These are phyloP conservation scores for Bacterosira constricta DNA, from an alignment of 108 stramenopile genomes.

Conservation along the genomic window DNA sequence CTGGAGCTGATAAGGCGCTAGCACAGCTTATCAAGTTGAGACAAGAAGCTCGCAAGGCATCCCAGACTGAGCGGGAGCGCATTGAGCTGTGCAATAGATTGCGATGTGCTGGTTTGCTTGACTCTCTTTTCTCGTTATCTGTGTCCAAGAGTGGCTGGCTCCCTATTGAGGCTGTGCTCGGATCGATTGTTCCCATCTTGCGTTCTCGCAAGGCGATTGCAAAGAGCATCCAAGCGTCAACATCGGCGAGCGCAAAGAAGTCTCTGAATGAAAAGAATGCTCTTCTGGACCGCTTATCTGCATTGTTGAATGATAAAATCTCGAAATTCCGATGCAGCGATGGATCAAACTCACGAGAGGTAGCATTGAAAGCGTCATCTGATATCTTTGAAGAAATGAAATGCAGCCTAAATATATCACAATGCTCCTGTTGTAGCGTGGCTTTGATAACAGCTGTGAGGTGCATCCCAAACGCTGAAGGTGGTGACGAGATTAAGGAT, in stretches of 20 bases:
- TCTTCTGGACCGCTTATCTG: slow-evolving; percentile 59
- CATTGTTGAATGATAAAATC: slow-evolving; percentile 65
- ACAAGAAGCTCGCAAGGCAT: slow-evolving; percentile 85
- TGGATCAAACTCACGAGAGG: slow-evolving; percentile 36
- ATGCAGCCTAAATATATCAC: slow-evolving; percentile 48
- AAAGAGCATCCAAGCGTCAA: slow-evolving; percentile 39
- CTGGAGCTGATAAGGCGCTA: slow-evolving; percentile 84
- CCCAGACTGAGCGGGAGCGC: slow-evolving; percentile 67
- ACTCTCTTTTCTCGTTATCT: slow-evolving; percentile 53
- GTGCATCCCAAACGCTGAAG: slow-evolving; percentile 44
- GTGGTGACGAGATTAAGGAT: slow-evolving; percentile 27
- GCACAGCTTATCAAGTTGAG: slow-evolving; percentile 83
- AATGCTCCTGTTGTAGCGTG: slow-evolving; percentile 64
- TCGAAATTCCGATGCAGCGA: slow-evolving; percentile 55
- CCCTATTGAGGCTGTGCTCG: slow-evolving; percentile 52
- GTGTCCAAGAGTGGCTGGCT: slow-evolving; percentile 58
- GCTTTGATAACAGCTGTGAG: slow-evolving; percentile 56
- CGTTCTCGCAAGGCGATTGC: slow-evolving; percentile 44
- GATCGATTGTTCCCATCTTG: slow-evolving; percentile 62
- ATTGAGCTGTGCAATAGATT: slow-evolving; percentile 69
- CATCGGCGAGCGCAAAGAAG: slow-evolving; percentile 32
- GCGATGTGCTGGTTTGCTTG: slow-evolving; percentile 76
- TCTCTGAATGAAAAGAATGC: slow-evolving; percentile 58
- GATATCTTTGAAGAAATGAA: slow-evolving; percentile 50
- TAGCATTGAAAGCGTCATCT: slow-evolving; percentile 29